Evolutionary conservation across 495 filamentous ascomycete species (phyloP), one percentile per base, ranked within the genome.

Genomic region (Entonaema liquescens): DNA sequence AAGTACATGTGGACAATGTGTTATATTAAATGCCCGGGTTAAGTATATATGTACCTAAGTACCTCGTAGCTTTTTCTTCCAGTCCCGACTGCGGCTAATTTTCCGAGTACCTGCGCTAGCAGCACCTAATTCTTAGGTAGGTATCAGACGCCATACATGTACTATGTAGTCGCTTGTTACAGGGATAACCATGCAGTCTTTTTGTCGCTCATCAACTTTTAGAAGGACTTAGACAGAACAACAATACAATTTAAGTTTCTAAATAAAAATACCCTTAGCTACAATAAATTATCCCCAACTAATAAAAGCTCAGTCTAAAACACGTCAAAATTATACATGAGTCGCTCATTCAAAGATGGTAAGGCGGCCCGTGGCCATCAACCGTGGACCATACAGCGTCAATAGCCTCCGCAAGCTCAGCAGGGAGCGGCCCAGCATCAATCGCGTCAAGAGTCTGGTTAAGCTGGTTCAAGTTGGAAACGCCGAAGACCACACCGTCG

Each of bases 1-100:
- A 55, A 55, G 29, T n/a, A n/a, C n/a, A n/a, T n/a, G n/a, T 55
- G 52, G 52, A 55, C 52, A 55, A 28, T 55, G 52, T 55, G 52
- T 55, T 33, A 55, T 29, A 55, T 29, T 33, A 17, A 33, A 55
- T 28, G 77, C n/a, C n/a, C n/a, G 5, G 40, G 17, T n/a, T 6
- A 44, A 44, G 35, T 38, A 38, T 4, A 0, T 38, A 38, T 15
- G 36, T 47, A 47, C 42, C 17, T 21, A 47, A 0, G 42, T 47
- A 47, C 17, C 17, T 47, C 0, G 42, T 21, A 47, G 42, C 42
- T 21, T 47, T 47, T 47, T 47, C 42, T 47, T 47, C 11, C 42
- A 17, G 17, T 47, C 11, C 42, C 42, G 17, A 9, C 19, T 5
- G 42, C 19, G 42, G 42, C 8, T 47, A 47, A 47, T 17, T 3